These are phyloP conservation scores for Mycena venus DNA, from an alignment of 768 basidiomycete species.

Conservation along the genomic window DNA sequence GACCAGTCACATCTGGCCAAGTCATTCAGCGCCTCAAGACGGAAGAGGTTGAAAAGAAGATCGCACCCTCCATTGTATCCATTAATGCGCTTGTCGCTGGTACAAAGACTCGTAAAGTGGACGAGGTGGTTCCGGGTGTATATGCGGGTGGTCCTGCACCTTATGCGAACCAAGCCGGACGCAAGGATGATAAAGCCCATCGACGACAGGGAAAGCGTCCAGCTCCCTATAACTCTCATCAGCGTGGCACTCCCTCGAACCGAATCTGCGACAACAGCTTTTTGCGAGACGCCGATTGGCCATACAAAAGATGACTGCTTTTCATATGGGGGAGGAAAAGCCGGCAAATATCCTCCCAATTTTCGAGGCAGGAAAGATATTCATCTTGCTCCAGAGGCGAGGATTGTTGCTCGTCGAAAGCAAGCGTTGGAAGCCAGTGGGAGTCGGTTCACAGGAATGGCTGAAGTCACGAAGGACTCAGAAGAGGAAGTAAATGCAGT, in stretches of 20 bases:
- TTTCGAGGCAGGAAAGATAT: conserved; percentile 14
- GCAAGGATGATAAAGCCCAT: not conserved
- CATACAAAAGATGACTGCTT: conserved; percentile 41
- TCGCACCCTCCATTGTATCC: too few relatives aligned
- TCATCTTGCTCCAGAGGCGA: conserved; percentile 20
- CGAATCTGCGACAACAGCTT: not conserved
- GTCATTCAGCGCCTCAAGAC: too few relatives aligned
- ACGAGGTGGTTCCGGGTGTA: too few relatives aligned
- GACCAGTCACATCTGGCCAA: too few relatives aligned
- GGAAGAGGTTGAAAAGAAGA: too few relatives aligned
- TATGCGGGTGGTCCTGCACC: too few relatives aligned
- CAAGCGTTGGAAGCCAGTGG: conserved; percentile 6
- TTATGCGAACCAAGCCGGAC: not conserved
- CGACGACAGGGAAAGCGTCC: not conserved
- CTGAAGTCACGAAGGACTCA: conserved; percentile 2
- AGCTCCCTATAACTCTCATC: not conserved
- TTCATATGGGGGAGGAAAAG: conserved; percentile 43
- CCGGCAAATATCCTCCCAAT: conserved; percentile 36
- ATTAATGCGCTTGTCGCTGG: too few relatives aligned
- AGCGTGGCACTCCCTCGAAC: conserved; percentile 6
- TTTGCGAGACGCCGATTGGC: conserved; percentile 24
- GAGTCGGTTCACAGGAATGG: conserved; percentile 20
- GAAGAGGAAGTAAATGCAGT: conserved; percentile 4
- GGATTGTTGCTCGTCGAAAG: conserved; percentile 12
- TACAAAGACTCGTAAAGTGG: too few relatives aligned